Base-by-base conservation (phyloP, 2,329 filamentous ascomycete species). In the Parasarocladium wereldwijsianum region DNA sequence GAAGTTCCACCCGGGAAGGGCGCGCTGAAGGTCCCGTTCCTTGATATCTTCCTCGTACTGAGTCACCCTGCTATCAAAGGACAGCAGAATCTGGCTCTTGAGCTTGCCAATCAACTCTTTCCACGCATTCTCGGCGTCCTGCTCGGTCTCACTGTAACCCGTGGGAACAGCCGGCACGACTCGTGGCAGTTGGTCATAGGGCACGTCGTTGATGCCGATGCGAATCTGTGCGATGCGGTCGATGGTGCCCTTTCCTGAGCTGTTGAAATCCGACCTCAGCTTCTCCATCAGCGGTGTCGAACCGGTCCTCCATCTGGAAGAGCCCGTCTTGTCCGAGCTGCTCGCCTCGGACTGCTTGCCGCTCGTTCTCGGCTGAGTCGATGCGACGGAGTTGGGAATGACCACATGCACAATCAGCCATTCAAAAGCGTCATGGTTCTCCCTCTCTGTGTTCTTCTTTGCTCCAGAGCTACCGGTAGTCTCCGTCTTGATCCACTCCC, bases 1-100 rank as follows among this genome's bases (percentile, higher is more conserved):
- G 49, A 98, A 98, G 47, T 98, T 98, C 90, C 90, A 98, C 1
- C 90, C 90, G 0, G 90, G 90, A 12, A 98, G 57, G 19, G 64
- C 76, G 26, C 87, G 70, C 50, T 96, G 86, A 1, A 77, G 70
- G 42, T 96, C 87, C 46, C 86, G 90, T 51, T 94, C 90, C 38
- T 83, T 80, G 41, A 98, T 93, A 42, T 98, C 90, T 35, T 94
- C 86, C 52, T 98, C 90, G 50, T 98, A 98, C 44, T 96, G 87
- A 13, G 71, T 75, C 2, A 98, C 90, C 7, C 90, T 73, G 41
- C 76, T 65, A 54, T 96, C 87, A 47, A 98, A 98, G 2, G 86
- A 93, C 5, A 72, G 70, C 16, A 98, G 58, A 30, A 98, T 94
- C 16, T 85, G 63, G 30, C 70, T 74, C 57, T 94, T 94, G 43